A percentile compares a stretch with the other conserved stretches of the same genome.
Evolutionary conservation across 768 basidiomycete species (phyloP).

Genomic region (Suillus cothurnatus): DNA sequence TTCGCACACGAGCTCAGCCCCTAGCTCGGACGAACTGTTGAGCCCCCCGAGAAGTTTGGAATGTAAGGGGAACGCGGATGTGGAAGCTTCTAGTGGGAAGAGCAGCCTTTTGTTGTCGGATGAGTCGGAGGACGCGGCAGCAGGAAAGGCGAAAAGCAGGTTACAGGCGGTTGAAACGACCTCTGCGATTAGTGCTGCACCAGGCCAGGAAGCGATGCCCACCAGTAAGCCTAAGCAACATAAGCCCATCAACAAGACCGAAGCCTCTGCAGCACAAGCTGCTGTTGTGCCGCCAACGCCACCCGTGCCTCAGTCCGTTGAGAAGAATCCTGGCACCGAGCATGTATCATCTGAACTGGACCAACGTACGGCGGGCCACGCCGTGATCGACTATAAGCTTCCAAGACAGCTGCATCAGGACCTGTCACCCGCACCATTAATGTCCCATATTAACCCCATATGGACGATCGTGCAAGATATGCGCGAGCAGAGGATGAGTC

Average conservation of each 20-base stretch:
- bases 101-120: conserved; percentile 9
- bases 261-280: neutral
- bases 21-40: conserved; percentile 18
- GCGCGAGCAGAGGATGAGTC: conserved; percentile 94
- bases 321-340: conserved; percentile 4
- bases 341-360: conserved; percentile 13
- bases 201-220: neutral
- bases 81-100: conserved; percentile 15
- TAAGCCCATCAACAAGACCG: conserved; percentile 4
- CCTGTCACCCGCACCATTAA: conserved; percentile 59
- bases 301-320: conserved; percentile 4
- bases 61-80: conserved; percentile 16
- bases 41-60: conserved; percentile 19
- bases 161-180: conserved; percentile 1
- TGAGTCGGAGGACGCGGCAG: conserved; percentile 8
- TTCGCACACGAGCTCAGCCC: conserved; percentile 17
- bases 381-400: conserved; percentile 55
- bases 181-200: conserved; percentile 6
- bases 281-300: neutral
- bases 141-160: neutral
- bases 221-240: neutral
- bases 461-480: conserved; percentile 87
- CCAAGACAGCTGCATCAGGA: conserved; percentile 61
- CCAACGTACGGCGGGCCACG: conserved; percentile 14
- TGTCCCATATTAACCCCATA: conserved; percentile 74